Evolutionary conservation across 2,329 filamentous ascomycete genomes (phyloP), one percentile per base, ranked within the genome.

Genomic region (Colletotrichum musicola): DNA sequence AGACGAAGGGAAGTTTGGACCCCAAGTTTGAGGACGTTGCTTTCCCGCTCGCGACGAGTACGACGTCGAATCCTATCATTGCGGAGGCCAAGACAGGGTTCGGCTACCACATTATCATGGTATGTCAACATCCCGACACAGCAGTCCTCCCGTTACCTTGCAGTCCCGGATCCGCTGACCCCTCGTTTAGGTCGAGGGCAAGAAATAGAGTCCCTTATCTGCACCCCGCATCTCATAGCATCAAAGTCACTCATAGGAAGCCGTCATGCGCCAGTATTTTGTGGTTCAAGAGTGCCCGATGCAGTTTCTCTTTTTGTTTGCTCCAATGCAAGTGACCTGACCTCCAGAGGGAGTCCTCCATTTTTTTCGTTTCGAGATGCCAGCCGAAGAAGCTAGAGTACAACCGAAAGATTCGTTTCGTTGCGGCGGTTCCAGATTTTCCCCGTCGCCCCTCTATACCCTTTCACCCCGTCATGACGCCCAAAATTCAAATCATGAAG

Each of bases 21-120:
- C 84, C 88, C 9, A 86, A 89, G 44, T 95, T 95, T 74, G 92
- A 93, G 75, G 88, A 89, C 69, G 87, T 92, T 10, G 93, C 92
- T 9, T 94, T 90, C 77, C 87, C 85, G 27, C 83, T 95, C 42
- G 88, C 91, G 73, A 81, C 86, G 1, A 93, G 90, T 75, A 90
- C 89, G 9, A 90, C 89, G 13, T 82, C 77, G 13, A 89, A 81
- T 67, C 90, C 92, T 1, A 90, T 89, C 75, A 86, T 87, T 75
- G 92, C 83, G 1, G 90, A 94, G 81, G 90, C 85, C 22, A 94
- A 93, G 84, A 94, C 92, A 1, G 85, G 83, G 1, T 91, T 92
- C 80, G 93, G 92, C 1, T 94, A 94, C 82, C 92, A 95, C 78
- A 89, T 95, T 71, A 88, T 95, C 72, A 93, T 94, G 89, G 92